Evolutionary conservation across 345 rosid species (phyloP).

Genomic region (Ailanthus altissimus): DNA sequence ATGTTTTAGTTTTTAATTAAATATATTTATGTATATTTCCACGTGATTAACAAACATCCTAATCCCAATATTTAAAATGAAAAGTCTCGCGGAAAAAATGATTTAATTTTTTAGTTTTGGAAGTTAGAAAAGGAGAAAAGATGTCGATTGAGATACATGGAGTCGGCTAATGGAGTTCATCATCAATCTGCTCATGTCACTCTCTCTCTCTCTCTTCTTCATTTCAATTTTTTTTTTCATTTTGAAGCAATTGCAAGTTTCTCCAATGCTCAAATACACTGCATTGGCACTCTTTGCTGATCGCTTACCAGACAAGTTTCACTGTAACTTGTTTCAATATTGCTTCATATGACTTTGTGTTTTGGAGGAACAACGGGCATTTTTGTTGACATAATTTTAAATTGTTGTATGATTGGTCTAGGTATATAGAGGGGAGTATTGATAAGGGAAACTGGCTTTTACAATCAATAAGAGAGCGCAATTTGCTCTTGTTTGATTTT

Average conservation of each 20-base stretch:
- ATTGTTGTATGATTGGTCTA: slow-evolving; percentile 8
- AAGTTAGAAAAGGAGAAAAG: background rate
- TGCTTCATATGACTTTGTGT: too few relatives aligned
- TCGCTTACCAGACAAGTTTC: slow-evolving; percentile 46
- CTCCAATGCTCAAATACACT: slow-evolving; percentile 71
- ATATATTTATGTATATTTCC: background rate
- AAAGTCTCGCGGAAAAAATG: background rate
- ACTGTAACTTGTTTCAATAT: too few relatives aligned
- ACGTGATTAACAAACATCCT: background rate
- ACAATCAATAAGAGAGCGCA: slow-evolving; percentile 63
- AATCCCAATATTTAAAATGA: background rate
- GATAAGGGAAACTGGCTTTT: slow-evolving; percentile 58
- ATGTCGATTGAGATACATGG: slow-evolving; percentile 14
- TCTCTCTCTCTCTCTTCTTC: background rate
- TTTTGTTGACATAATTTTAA: background rate
- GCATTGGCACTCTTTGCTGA: slow-evolving; percentile 66
- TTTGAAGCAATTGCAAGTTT: slow-evolving; percentile 51
- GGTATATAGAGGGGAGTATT: slow-evolving; percentile 33
- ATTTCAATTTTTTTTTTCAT: background rate
- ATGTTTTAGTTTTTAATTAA: too few relatives aligned
- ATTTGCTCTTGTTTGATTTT: slow-evolving; percentile 64
- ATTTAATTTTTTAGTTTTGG: background rate
- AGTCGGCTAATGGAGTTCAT: slow-evolving; percentile 35
- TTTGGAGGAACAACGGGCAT: too few relatives aligned
- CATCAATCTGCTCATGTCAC: slow-evolving; percentile 44